Evolutionary conservation across 805 yeast species (phyloP), one percentile per base, ranked within the genome.

Genomic region (Saccharomycopsis sp.): DNA sequence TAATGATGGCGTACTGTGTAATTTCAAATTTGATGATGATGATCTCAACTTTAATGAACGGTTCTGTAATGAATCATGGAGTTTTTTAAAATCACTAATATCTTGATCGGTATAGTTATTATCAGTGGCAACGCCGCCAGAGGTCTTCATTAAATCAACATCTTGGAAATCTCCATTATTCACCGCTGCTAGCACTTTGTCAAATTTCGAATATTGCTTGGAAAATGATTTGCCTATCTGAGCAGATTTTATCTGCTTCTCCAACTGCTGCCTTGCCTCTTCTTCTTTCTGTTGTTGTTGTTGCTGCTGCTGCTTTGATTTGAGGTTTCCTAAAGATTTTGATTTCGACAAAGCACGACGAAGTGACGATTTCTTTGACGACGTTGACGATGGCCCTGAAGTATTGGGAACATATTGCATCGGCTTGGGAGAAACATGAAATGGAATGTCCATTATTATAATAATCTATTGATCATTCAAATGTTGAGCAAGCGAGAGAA

Each of bases 161-260:
- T 49, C 52, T 27, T 49, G 52, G 41, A 49, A 49, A 33, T 48
- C 47, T 5, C 28, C 42, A 16, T 35, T 29, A 17, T 43, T 32
- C 7, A 38, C 42, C 23, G 45, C 47, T 17, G 19, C 43, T 16
- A 36, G 27, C 36, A 48, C 29, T 27, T 48, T 41, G 5, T 40
- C 39, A 23, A 33, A 45, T 17, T 32, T 38, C 22, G 27, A 5
- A 31, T 27, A 29, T 13, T 7, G 35, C 35, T 31, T 31, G 19
- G n/a, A n/a, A n/a, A n/a, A n/a, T n/a, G n/a, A n/a, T n/a, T n/a
- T n/a, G n/a, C n/a, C n/a, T n/a, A n/a, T n/a, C n/a, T n/a, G n/a
- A n/a, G 60, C 43, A 48, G 62, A 22, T 54, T 56, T 48, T 58
- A 62, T 37, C 59, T 56, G 52, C 57, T 58, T 38, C 62, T 57